Conservation (phyloP, 495 filamentous ascomycete genomes). For the Neurospora hispaniola region DNA sequence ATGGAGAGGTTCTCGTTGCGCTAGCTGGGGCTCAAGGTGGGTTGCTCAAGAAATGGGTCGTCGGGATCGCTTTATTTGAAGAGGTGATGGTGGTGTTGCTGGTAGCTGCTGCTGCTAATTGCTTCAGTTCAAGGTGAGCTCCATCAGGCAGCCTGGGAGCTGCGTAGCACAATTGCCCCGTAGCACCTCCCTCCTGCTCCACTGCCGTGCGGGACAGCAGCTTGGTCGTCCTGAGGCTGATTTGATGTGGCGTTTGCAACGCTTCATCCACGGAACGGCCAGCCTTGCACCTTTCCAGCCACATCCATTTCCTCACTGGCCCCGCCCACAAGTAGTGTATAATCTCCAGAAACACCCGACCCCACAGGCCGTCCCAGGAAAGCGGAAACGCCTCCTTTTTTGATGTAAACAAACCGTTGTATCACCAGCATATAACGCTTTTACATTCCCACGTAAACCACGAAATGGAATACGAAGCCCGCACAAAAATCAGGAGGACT, state of each 20-base stretch:
- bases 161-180: background rate
- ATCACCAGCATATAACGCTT: background rate
- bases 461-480: background rate
- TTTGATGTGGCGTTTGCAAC: background rate
- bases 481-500: background rate
- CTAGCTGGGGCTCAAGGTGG: background rate
- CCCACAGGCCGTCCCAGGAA: background rate
- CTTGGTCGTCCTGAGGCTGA: background rate
- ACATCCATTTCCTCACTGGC: background rate
- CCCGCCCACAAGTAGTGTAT: background rate
- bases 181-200: background rate
- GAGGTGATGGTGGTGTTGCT: constrained; percentile 2
- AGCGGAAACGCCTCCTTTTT: background rate
- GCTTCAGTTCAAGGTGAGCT: background rate
- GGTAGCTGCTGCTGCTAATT: background rate
- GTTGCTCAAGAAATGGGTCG: background rate
- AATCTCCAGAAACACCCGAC: background rate
- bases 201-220: background rate
- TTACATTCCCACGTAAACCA: background rate
- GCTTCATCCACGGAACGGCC: background rate
- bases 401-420: background rate
- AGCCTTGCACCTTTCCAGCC: background rate
- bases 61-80: constrained; percentile 2
- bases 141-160: constrained; percentile 6
- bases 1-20: background rate